phyloP scores from a whole-genome alignment of 192 early-diverging fungal genomes.

The Backusella psychrophila region DNA sequence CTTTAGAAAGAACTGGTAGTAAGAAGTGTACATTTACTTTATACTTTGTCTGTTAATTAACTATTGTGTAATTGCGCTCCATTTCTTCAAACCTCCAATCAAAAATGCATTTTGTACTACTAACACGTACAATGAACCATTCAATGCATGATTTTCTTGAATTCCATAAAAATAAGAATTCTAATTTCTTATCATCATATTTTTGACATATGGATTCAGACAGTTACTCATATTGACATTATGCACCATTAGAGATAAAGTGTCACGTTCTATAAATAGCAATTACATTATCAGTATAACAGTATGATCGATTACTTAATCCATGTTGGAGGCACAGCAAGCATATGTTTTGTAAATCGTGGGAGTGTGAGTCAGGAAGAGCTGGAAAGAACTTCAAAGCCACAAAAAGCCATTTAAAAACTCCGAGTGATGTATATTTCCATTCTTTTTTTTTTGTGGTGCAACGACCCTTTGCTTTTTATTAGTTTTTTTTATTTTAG shows the following conservation, averaged over 20 bases:
- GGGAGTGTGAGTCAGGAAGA: slow-evolving; percentile 1
- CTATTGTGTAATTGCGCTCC: too few relatives aligned
- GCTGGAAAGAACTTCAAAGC: slow-evolving; percentile 1
- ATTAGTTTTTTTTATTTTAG: not conserved
- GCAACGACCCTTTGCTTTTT: not conserved
- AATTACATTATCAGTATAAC: not conserved
- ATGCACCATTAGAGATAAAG: not conserved
- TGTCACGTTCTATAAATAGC: not conserved
- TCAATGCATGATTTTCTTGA: too few relatives aligned
- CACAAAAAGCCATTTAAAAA: not conserved
- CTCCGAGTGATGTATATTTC: not conserved
- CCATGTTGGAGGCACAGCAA: not conserved
- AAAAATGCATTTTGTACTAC: too few relatives aligned
- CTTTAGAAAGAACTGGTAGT: too few relatives aligned
- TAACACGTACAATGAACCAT: too few relatives aligned
- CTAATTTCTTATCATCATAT: too few relatives aligned
- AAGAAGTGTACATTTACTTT: too few relatives aligned
- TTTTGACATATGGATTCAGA: not conserved
- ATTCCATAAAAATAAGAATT: too few relatives aligned
- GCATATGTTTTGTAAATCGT: not conserved
- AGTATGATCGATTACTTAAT: not conserved
- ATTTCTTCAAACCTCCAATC: too few relatives aligned
- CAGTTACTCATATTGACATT: not conserved
- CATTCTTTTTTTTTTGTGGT: not conserved
- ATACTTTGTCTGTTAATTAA: too few relatives aligned